A percentile compares a stretch with the other conserved stretches of the same genome.
Evolutionary conservation across 495 filamentous ascomycete species (phyloP).

Genomic region (Hamigera avellanea): DNA sequence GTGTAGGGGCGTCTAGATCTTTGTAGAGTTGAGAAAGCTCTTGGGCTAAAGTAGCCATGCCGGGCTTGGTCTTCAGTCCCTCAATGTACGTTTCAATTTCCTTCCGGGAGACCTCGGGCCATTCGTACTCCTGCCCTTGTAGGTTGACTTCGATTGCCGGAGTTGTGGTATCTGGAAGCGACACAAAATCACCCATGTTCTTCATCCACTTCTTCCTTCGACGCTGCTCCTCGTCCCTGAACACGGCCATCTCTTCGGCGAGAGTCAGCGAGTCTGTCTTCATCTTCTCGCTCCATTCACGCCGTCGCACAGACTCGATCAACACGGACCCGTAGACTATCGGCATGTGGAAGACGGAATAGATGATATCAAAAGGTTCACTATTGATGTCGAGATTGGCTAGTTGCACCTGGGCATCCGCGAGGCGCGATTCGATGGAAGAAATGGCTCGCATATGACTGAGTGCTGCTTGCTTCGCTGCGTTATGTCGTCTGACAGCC

Average conservation of each 20-base stretch:
- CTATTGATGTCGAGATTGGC: constrained; percentile 55
- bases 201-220: constrained; percentile 86
- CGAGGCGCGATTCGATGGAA: constrained; percentile 58
- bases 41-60: constrained; percentile 28
- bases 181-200: constrained; percentile 49
- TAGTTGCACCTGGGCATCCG: constrained; percentile 58
- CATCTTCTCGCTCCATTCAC: constrained; percentile 86
- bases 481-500: constrained; percentile 51
- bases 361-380: constrained; percentile 64
- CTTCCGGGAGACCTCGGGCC: constrained; percentile 54
- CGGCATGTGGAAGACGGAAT: constrained; percentile 67
- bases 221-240: constrained; percentile 83
- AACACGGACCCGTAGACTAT: constrained; percentile 80
- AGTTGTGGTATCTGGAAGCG: constrained; percentile 50
- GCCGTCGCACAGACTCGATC: constrained; percentile 71
- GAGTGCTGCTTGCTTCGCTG: constrained; percentile 44
- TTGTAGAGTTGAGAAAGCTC: constrained; percentile 59
- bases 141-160: constrained; percentile 78
- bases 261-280: constrained; percentile 70
- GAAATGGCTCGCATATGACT: constrained; percentile 73
- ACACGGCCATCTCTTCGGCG: constrained; percentile 80
- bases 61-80: constrained; percentile 30
- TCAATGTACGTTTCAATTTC: constrained; percentile 46
- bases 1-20: constrained; percentile 54
- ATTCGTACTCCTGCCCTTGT: constrained; percentile 63